Evolutionary conservation across 2,329 filamentous ascomycete species (phyloP), one percentile per base, ranked within the genome.

Genomic region (Penicillium sp.): DNA sequence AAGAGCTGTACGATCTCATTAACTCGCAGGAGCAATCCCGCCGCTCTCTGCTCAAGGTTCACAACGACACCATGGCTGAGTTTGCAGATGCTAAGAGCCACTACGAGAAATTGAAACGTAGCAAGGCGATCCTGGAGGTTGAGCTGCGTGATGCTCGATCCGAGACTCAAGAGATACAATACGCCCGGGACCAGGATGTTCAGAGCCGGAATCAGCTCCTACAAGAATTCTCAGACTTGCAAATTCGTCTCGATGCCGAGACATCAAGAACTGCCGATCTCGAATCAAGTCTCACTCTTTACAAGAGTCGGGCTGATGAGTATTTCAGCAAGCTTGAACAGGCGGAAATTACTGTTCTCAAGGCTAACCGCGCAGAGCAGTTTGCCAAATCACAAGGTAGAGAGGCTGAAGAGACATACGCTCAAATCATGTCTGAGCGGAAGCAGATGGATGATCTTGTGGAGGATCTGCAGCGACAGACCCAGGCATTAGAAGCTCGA

Each of bases 301-400:
- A 97, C 81, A 97, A 96, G 82, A 86, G 85, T 60, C 87, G 93
- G 42, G 89, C 93, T 4, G 92, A 97, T 69, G 93, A 97, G 71
- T 97, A 99, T 75, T 99, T 97, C 76, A 89, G 86, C 79, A 97
- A 96, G 75, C 85, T 99, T 20, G 93, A 99, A 73, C 93, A 97
- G 70, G 94, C 94, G 15, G 93, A 99, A 73, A 95, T 97, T 62
- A 87, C 92, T 0, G 92, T 97, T 18, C 83, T 99, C 60, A 97
- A 97, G 73, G 93, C 93, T 15, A 88, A 84, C 57, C 85, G 93
- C 23, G 93, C 94, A 0, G 93, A 97, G 74, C 91, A 96, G 66
- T 97, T 97, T 71, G 93, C 93, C 54, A 95, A 90, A 74, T 82
- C 89, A 0, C 93, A 97, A 70, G 89, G 90, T 9, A 88, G 86